These are phyloP conservation scores for Schizosaccharomyces pombe DNA, from an alignment of 805 yeast species.

Conservation along the genomic window DNA sequence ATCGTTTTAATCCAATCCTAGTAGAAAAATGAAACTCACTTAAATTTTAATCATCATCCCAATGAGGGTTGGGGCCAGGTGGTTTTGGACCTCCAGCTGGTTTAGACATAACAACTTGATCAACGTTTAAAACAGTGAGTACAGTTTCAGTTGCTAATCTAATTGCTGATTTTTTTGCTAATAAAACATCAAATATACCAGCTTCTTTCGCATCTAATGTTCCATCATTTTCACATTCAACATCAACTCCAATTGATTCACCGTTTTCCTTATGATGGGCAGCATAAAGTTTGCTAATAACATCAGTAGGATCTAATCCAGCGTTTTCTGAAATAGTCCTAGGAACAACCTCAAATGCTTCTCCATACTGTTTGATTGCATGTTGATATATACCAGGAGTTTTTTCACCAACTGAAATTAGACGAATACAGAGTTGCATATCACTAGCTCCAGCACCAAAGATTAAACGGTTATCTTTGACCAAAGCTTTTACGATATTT, in stretches of 20 bases:
- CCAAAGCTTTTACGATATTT: constrained; percentile 65
- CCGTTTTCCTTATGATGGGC: constrained; percentile 41
- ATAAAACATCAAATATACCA: constrained; percentile 55
- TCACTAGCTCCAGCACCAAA: constrained; percentile 96
- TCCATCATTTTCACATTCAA: constrained; percentile 28
- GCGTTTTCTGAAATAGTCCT: constrained; percentile 83
- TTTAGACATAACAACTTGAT: constrained; percentile 96
- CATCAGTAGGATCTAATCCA: constrained; percentile 74
- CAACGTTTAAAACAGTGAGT: constrained; percentile 68
- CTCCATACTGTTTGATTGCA: constrained; percentile 82
- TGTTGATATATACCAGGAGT: constrained; percentile 84
- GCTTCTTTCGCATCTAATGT: constrained; percentile 41
- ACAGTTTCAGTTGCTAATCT: constrained; percentile 91
- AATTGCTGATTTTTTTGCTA: constrained; percentile 68
- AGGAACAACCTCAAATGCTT: constrained; percentile 86
- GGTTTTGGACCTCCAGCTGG: constrained; percentile 93
- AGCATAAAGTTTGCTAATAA: constrained; percentile 70
- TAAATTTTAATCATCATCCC: constrained; percentile 73
- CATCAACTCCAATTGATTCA: constrained; percentile 37
- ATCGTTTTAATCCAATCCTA: too few relatives aligned
- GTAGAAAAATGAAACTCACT: too few relatives aligned
- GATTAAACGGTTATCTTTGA: constrained; percentile 56
- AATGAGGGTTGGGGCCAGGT: constrained; percentile 67
- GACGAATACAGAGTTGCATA: constrained; percentile 57
- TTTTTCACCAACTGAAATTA: constrained; percentile 69